A percentile compares a stretch with the other conserved stretches of the same genome.
phyloP scores from a whole-genome alignment of 768 basidiomycete genomes.

The Hypholoma fasciculare region DNA sequence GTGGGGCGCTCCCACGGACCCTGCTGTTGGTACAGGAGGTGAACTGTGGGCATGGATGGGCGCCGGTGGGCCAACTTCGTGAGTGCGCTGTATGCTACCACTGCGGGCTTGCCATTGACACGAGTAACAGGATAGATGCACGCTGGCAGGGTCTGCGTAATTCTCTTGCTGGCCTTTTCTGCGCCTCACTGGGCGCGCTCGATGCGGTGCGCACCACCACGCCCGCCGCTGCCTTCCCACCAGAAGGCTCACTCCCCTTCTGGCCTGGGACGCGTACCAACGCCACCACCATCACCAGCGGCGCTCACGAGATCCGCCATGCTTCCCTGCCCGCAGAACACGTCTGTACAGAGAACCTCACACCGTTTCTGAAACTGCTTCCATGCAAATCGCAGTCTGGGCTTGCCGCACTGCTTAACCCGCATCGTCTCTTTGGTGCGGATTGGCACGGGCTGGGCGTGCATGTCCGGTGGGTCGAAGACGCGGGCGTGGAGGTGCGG shows the following conservation, averaged over 20 bases:
- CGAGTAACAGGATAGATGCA: conserved; percentile 55
- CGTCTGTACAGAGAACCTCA: conserved; percentile 97
- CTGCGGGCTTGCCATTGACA: neutral
- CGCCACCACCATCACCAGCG: conserved; percentile 31
- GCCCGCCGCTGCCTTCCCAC: conserved; percentile 59
- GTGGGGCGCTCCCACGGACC: conserved; percentile 82
- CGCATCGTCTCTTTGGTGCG: conserved; percentile 84
- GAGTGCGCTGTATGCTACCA: conserved; percentile 15
- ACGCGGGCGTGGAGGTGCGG: conserved; percentile 60
- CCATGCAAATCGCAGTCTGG: conserved; percentile 92
- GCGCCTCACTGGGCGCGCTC: conserved; percentile 82
- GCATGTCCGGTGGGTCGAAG: conserved; percentile 65
- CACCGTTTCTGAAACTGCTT: conserved; percentile 91
- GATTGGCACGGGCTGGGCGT: conserved; percentile 91
- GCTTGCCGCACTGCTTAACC: conserved; percentile 79
- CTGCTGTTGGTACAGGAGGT: conserved; percentile 80
- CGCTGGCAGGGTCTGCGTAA: conserved; percentile 88
- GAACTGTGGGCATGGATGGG: conserved; percentile 93
- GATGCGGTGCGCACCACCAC: conserved; percentile 76
- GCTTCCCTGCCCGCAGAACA: conserved; percentile 79
- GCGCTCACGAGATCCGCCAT: conserved; percentile 63
- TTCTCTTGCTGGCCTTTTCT: conserved; percentile 90
- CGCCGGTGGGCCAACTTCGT: conserved; percentile 56
- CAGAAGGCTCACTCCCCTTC: conserved; percentile 55
- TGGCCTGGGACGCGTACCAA: conserved; percentile 30